phyloP scores from a whole-genome alignment of 345 rosid genomes.

The Draba incana region DNA sequence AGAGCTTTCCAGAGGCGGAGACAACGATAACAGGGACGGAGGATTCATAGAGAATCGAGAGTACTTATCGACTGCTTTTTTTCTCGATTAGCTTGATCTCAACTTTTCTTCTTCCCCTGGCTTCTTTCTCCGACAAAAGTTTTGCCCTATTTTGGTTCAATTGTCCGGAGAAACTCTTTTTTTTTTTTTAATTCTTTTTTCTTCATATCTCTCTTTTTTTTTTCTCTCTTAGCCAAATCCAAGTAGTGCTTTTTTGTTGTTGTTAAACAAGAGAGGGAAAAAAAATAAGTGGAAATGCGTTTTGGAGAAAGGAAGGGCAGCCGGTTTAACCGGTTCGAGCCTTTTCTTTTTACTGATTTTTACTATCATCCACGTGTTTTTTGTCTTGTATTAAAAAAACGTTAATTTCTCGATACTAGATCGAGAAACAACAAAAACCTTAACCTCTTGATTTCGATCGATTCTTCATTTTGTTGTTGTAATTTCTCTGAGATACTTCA shows the following conservation, averaged over 20 bases:
- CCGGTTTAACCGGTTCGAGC: no score
- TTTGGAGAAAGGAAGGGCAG: no score
- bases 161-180: not conserved
- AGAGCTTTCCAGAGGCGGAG: slow-evolving; percentile 59
- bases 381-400: no score
- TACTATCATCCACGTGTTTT: no score
- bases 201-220: not conserved
- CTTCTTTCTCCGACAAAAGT: not conserved
- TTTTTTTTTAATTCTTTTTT: not conserved
- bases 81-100: slow-evolving; percentile 68
- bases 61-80: slow-evolving; percentile 60
- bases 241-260: not conserved
- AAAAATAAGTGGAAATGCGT: not conserved
- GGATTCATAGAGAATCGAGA: slow-evolving; percentile 70
- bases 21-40: slow-evolving; percentile 59
- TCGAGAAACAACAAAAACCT: no score
- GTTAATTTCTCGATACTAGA: no score
- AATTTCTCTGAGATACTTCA: no score
- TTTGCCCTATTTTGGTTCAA: slow-evolving; percentile 35
- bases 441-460: no score
- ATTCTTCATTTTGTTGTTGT: no score
- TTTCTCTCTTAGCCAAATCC: not conserved
- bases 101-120: slow-evolving; percentile 63
- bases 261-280: slow-evolving; percentile 8
- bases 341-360: no score